Evolutionary conservation across 164 flowering plant species (phyloP).

Genomic region (Paratinospora sagittata): DNA sequence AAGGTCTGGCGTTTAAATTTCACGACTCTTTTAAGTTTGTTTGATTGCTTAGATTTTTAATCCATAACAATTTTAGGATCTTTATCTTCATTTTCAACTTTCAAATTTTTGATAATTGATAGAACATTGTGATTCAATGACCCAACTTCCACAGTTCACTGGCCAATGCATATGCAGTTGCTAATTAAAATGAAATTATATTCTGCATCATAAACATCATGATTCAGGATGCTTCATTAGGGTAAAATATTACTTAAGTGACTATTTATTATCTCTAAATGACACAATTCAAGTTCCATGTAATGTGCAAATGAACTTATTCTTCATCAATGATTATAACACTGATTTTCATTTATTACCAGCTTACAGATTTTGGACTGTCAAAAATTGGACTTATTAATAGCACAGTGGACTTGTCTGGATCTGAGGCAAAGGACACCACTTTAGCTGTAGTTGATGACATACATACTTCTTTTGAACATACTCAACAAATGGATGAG

Average conservation of each 20-base stretch:
- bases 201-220: neutral
- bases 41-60: neutral
- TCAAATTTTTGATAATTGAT: neutral
- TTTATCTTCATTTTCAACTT: too few relatives aligned
- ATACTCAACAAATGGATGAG: conserved; percentile 27
- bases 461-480: conserved; percentile 17
- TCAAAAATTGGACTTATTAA: conserved; percentile 77
- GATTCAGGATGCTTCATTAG: too few relatives aligned
- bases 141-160: neutral
- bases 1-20: conserved; percentile 41
- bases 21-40: neutral
- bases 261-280: too few relatives aligned
- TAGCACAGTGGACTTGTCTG: conserved; percentile 54
- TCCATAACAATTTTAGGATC: neutral
- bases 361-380: conserved; percentile 84
- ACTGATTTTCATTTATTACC: conserved; percentile 25
- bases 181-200: neutral
- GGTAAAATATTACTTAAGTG: too few relatives aligned
- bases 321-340: neutral
- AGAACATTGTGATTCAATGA: neutral
- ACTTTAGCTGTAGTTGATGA: conserved; percentile 19
- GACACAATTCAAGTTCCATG: neutral
- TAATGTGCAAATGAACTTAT: neutral
- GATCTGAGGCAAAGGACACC: conserved; percentile 21
- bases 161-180: neutral